Evolutionary conservation across 2,329 filamentous ascomycete genomes (phyloP).

Genomic region (Ophiostoma tasmaniense): DNA sequence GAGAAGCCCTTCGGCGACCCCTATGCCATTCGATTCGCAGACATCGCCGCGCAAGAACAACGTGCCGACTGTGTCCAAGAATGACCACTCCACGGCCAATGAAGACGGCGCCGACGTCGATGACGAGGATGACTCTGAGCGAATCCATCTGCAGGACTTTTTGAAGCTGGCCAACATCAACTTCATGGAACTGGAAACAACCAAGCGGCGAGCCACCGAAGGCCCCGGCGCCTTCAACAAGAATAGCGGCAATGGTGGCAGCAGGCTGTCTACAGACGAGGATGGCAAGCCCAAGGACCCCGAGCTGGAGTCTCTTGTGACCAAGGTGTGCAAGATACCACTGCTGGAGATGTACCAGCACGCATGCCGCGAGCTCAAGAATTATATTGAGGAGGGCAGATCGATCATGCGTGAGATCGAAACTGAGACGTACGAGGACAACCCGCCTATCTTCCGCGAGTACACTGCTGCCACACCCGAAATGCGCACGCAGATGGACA

Average conservation of each 20-base stretch:
- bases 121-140: slow-evolving; percentile 43
- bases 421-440: slow-evolving; percentile 77
- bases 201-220: slow-evolving; percentile 80
- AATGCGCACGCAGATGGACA: slow-evolving; percentile 82
- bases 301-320: slow-evolving; percentile 64
- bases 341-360: slow-evolving; percentile 94
- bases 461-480: slow-evolving; percentile 80
- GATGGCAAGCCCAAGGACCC: slow-evolving; percentile 25
- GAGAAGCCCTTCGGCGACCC: slow-evolving; percentile 37
- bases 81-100: slow-evolving; percentile 28
- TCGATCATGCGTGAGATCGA: slow-evolving; percentile 88
- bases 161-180: slow-evolving; percentile 91
- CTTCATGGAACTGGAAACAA: slow-evolving; percentile 98
- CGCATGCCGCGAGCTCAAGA: slow-evolving; percentile 89
- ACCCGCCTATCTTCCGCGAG: slow-evolving; percentile 83
- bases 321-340: slow-evolving; percentile 82
- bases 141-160: slow-evolving; percentile 83
- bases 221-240: slow-evolving; percentile 43
- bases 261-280: slow-evolving; percentile 19
- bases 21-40: slow-evolving; percentile 27
- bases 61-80: slow-evolving; percentile 27
- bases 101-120: slow-evolving; percentile 26
- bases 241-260: slow-evolving; percentile 25
- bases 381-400: slow-evolving; percentile 89
- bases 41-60: background rate